A percentile compares a stretch with the other conserved stretches of the same genome.
phyloP scores from a whole-genome alignment of 495 filamentous ascomycete species.

The Xylaria flabelliformis region DNA sequence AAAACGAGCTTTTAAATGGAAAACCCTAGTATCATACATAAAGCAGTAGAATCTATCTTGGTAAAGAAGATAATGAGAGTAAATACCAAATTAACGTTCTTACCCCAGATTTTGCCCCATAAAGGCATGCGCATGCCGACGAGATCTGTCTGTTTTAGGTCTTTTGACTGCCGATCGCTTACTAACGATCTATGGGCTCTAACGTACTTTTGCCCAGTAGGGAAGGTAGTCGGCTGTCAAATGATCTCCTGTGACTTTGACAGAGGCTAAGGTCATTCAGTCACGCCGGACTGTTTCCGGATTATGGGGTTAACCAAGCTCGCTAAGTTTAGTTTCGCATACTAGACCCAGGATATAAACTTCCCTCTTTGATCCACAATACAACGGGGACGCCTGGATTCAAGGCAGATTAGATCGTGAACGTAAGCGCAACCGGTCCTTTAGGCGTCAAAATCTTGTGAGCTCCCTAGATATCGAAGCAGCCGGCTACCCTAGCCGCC shows the following conservation, averaged over 20 bases:
- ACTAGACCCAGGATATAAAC: not conserved
- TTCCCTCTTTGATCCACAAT: not conserved
- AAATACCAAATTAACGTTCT: not conserved
- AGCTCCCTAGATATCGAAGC: not conserved
- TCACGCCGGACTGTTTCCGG: not conserved
- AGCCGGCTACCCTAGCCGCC: not conserved
- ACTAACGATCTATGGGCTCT: not conserved
- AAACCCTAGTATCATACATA: not conserved
- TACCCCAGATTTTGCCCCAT: conserved; percentile 6
- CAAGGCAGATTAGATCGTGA: not conserved
- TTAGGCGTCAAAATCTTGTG: not conserved
- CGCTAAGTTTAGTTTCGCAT: not conserved
- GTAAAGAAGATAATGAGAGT: not conserved
- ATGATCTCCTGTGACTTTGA: not conserved
- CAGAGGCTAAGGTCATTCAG: not conserved
- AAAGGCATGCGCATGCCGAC: not conserved
- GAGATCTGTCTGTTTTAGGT: not conserved
- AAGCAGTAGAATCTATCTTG: not conserved
- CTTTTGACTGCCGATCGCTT: conserved; percentile 9
- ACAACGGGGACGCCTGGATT: not conserved
- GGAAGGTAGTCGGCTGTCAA: not conserved
- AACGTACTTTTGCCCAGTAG: not conserved
- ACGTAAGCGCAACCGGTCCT: not conserved
- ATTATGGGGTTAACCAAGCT: not conserved
- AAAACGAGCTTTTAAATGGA: not conserved